Evolutionary conservation across 2,329 filamentous ascomycete genomes (phyloP), one percentile per base, ranked within the genome.

Genomic region (Ophiostoma pallidulum): DNA sequence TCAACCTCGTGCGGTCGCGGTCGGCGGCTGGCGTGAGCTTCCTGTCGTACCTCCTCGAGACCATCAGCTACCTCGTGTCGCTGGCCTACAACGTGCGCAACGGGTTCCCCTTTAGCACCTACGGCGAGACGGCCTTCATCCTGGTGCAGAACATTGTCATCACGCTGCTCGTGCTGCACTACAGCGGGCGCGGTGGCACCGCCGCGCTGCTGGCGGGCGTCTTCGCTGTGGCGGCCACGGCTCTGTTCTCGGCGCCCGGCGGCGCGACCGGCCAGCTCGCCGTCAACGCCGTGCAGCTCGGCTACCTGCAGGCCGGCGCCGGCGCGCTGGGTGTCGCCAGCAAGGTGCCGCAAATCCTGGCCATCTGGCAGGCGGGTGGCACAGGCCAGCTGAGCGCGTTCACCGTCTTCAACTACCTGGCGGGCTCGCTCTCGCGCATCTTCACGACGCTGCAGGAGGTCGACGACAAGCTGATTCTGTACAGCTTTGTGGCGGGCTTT

Each of bases 401-500:
- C 65, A 87, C 92, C 50, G 92, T 98, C 57, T 95, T 98, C 77
- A 97, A 96, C 74, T 98, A 95, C 68, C 86, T 98, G 59, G 74
- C 82, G 58, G 92, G 94, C 33, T 95, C 89, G 37, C 78, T 97
- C 50, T 86, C 88, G 22, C 86, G 92, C 62, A 94, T 98, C 70
- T 98, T 96, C 68, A 98, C 92, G 28, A 98, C 94, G 8, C 72
- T 98, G 49, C 90, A 97, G 62, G 92, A 98, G 72, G 92, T 98
- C 51, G 86, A 94, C 64, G 92, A 98, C 67, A 90, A 90, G 68
- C 75, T 97, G 50, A 97, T 98, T 59, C 77, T 98, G 22, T 97
- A 94, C 68, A 86, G 90, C 43, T 97, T 94, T 73, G 70, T 97
- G 47, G 87, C 89, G 8, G 92, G 89, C 24, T 96, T 96, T 64